Conservation (phyloP, 2,329 filamentous ascomycete species). For the Beauveria caledonica region DNA sequence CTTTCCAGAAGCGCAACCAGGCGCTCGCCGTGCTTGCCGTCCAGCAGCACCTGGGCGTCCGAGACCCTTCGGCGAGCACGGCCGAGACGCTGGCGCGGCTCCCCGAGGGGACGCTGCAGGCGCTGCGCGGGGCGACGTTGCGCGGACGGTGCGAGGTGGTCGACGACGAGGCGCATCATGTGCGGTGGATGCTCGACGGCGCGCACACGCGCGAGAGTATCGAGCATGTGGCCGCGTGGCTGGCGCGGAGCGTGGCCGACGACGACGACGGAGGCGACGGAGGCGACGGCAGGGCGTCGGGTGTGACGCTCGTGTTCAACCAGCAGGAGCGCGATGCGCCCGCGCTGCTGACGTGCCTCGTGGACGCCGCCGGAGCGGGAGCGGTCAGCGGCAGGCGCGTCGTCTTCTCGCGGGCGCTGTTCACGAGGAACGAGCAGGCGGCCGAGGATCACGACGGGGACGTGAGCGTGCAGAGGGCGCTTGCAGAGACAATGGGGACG, state of each 20-base stretch:
- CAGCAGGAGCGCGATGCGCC: constrained; percentile 77
- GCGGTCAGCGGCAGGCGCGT: constrained; percentile 28
- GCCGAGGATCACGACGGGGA: constrained; percentile 32
- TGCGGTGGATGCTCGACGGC: constrained; percentile 77
- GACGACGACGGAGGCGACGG: no score
- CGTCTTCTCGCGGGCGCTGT: constrained; percentile 65
- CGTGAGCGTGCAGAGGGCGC: constrained; percentile 55
- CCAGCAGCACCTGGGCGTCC: constrained; percentile 43
- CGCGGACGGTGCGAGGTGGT: constrained; percentile 72
- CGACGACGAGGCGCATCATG: constrained; percentile 27
- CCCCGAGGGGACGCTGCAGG: constrained; percentile 45
- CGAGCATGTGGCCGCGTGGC: constrained; percentile 69
- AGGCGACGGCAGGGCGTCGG: background rate
- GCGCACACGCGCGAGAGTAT: constrained; percentile 85
- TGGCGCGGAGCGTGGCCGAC: constrained; percentile 41
- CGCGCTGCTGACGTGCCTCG: constrained; percentile 54
- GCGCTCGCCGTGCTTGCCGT: constrained; percentile 49
- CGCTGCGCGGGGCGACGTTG: constrained; percentile 58
- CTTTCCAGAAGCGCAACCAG: constrained; percentile 54
- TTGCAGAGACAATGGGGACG: constrained; percentile 52
- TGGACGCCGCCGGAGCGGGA: constrained; percentile 44
- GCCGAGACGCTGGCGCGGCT: constrained; percentile 18
- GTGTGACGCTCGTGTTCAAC: constrained; percentile 71
- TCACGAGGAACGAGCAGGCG: constrained; percentile 62
- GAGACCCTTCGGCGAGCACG: constrained; percentile 12